Percentiles rank a stretch among this genome's conserved stretches.
phyloP scores from a whole-genome alignment of 208 protist genomes.

The Lotmaria passim region DNA sequence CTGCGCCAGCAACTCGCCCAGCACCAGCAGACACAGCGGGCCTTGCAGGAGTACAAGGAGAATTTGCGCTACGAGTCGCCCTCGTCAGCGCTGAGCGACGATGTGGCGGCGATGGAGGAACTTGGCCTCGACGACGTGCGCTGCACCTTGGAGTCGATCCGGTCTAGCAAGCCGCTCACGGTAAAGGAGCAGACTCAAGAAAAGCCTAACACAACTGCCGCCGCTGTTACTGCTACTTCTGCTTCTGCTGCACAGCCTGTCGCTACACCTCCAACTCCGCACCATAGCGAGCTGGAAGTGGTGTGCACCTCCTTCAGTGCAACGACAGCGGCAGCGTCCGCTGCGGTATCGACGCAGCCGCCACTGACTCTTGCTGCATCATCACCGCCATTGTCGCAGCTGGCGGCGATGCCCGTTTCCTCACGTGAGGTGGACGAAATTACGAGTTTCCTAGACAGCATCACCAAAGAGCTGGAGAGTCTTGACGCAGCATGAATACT shows the following conservation, averaged over 20 bases:
- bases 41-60: slow-evolving; percentile 53
- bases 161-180: slow-evolving; percentile 38
- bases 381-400: not conserved
- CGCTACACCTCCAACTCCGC: not conserved
- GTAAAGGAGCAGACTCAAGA: slow-evolving; percentile 1
- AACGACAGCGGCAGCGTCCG: not conserved
- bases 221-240: not conserved
- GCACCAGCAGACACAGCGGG: slow-evolving; percentile 63
- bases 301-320: slow-evolving; percentile 15
- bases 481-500: slow-evolving; percentile 35
- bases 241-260: too few relatives aligned
- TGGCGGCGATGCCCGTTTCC: not conserved
- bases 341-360: too few relatives aligned
- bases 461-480: slow-evolving; percentile 74
- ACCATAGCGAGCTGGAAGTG: slow-evolving; percentile 1
- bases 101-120: slow-evolving; percentile 32
- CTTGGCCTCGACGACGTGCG: slow-evolving; percentile 36
- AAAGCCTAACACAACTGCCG: not conserved
- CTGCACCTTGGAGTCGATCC: slow-evolving; percentile 40
- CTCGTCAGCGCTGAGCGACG: slow-evolving; percentile 21
- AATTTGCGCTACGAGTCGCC: slow-evolving; percentile 27
- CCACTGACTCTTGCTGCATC: too few relatives aligned
- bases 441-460: slow-evolving; percentile 72
- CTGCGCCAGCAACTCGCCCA: slow-evolving; percentile 69
- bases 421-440: slow-evolving; percentile 39